Conservation (phyloP, 257 asterid genomes). For the Lithospermum erythrorhizon region DNA sequence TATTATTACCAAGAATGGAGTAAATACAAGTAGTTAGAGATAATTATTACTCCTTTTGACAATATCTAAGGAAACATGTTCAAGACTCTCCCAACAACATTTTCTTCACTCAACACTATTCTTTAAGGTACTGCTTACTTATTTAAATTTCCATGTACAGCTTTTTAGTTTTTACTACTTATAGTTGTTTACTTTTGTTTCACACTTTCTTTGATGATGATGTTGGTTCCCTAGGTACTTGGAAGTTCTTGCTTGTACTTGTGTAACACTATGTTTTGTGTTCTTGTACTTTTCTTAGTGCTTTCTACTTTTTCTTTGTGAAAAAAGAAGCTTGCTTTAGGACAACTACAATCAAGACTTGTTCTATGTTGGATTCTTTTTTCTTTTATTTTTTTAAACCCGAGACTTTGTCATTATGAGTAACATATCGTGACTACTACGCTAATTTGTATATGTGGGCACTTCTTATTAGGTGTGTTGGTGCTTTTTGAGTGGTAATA, state of each 20-base stretch:
- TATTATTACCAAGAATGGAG: not conserved
- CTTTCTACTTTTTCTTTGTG: not conserved
- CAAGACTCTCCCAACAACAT: slow-evolving; percentile 11
- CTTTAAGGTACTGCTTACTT: not conserved
- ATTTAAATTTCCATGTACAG: not conserved
- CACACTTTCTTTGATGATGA: not conserved
- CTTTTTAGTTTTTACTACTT: not conserved
- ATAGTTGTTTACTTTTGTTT: not conserved
- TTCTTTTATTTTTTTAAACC: no score
- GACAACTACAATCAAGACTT: not conserved
- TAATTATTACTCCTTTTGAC: not conserved
- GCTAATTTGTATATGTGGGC: no score
- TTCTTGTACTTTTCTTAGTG: slow-evolving; percentile 1
- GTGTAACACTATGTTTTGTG: not conserved
- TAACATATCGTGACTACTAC: no score
- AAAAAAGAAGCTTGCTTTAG: not conserved
- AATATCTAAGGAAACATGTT: slow-evolving; percentile 14
- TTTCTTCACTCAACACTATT: not conserved
- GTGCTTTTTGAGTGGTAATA: not conserved
- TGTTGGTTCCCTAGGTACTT: not conserved
- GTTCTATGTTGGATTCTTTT: no score
- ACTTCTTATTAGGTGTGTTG: not conserved
- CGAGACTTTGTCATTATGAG: no score
- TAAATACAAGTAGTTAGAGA: not conserved
- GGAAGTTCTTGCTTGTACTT: not conserved